A percentile compares a stretch with the other conserved stretches of the same genome.
Evolutionary conservation across 2,329 filamentous ascomycete genomes (phyloP).

Genomic region (Aspergillus intermedius): DNA sequence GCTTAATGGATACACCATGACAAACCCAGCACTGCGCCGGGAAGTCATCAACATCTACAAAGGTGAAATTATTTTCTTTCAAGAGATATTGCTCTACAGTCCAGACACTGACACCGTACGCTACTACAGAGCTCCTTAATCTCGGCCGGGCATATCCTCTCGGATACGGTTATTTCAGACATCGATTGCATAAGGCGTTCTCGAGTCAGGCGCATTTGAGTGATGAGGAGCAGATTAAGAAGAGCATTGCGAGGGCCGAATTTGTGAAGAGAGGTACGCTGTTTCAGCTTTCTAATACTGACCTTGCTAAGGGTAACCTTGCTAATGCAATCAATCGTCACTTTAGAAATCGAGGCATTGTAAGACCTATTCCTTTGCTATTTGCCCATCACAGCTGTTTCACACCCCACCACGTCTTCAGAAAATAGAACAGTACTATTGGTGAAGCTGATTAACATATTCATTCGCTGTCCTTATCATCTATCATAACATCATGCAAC

Average conservation of each 20-base stretch:
- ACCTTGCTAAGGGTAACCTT: neutral
- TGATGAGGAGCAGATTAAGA: constrained; percentile 67
- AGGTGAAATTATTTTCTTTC: constrained; percentile 47
- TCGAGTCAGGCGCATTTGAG: constrained; percentile 62
- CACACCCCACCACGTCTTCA: neutral
- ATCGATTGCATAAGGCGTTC: constrained; percentile 79
- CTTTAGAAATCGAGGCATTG: constrained; percentile 79
- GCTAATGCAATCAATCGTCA: neutral
- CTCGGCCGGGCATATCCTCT: constrained; percentile 81
- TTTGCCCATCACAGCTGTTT: neutral
- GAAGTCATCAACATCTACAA: constrained; percentile 87
- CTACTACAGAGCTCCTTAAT: constrained; percentile 64
- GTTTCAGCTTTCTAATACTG: neutral
- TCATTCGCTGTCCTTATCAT: neutral
- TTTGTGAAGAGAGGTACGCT: constrained; percentile 80
- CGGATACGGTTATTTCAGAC: constrained; percentile 75
- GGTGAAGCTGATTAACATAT: neutral
- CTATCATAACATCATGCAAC: constrained; percentile 5
- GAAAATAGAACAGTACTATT: constrained; percentile 1
- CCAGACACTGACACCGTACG: neutral
- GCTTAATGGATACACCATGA: constrained; percentile 19
- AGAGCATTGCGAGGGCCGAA: constrained; percentile 69
- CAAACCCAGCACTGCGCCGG: constrained; percentile 57
- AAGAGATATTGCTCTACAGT: neutral
- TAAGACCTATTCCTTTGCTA: constrained; percentile 44